Evolutionary conservation across 371 early-diverging fungal species (phyloP), one percentile per base, ranked within the genome.

Genomic region (Actinomucor elegans): DNA sequence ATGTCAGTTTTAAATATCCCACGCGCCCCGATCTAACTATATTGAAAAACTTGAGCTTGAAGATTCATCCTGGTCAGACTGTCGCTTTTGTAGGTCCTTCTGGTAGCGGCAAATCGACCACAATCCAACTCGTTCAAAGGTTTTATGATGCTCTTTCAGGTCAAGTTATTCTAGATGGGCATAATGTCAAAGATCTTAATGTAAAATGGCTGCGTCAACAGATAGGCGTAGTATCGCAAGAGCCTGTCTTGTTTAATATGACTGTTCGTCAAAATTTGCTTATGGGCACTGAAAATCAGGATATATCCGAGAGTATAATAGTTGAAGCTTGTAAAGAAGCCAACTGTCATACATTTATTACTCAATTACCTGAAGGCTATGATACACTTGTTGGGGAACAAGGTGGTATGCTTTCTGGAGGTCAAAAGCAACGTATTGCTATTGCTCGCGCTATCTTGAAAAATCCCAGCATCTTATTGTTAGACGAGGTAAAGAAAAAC

Each of bases 341-440:
- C 9, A 88, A 92, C 56, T 90, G 87, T 3, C 76, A 74, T 18
- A 60, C 53, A 0, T 94, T 94, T 55, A 84, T 94, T 52, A 49
- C 58, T 11, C 45, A 57, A 3, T 83, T 93, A 43, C 88, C 91
- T 2, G 58, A 78, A 2, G 84, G 83, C 17, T 88, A 89, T 55
- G 81, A 90, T 34, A 92, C 94, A 0, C 60, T 82, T 3, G 85
- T 92, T 5, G 67, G 64, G 24, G 69, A 73, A 27, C 45, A 48
- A 27, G 78, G 78, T 24, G 67, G 80, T 7, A 73, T 80, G 43
- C 68, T 97, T 9, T 87, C 88, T 26, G 95, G 94, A 27, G 96
- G 96, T 8, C 94, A 96, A 67, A 88, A 87, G 55, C 95, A 96
- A 62, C 71, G 93, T 20, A 70, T 92, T 54, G 84, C 85, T 17